Conservation (phyloP, 2,329 filamentous ascomycete species). For the Plectosphaerella plurivora region DNA sequence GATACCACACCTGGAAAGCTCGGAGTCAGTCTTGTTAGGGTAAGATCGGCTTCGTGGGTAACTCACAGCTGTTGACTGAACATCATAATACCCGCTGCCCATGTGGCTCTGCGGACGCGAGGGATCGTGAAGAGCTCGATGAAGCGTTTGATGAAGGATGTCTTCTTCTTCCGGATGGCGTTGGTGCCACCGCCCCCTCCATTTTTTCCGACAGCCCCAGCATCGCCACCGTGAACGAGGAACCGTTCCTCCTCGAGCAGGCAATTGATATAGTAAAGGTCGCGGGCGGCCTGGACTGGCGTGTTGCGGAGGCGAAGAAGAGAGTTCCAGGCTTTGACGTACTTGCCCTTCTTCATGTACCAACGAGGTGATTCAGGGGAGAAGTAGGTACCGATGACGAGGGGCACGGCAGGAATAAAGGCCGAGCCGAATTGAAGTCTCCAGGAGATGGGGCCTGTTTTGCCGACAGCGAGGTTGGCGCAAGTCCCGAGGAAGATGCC, state of each 20-base stretch:
- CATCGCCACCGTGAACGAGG: not conserved
- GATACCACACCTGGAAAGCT: constrained; percentile 19
- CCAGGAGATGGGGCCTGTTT: constrained; percentile 57
- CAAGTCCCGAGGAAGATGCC: constrained; percentile 46
- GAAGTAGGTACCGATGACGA: constrained; percentile 52
- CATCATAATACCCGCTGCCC: constrained; percentile 66
- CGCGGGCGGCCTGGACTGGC: constrained; percentile 55
- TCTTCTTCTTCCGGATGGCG: constrained; percentile 16
- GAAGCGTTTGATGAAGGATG: constrained; percentile 43
- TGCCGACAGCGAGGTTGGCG: constrained; percentile 57
- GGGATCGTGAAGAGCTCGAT: constrained; percentile 54
- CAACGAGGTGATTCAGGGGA: constrained; percentile 63
- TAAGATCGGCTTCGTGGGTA: constrained; percentile 43
- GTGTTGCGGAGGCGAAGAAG: constrained; percentile 53
- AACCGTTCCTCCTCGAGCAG: constrained; percentile 30
- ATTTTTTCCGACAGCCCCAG: not conserved
- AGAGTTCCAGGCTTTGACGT: constrained; percentile 50
- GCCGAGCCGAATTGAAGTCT: constrained; percentile 60
- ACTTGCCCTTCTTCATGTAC: constrained; percentile 58
- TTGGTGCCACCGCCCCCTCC: not conserved
- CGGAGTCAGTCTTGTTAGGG: constrained; percentile 10
- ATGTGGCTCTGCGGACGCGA: constrained; percentile 55
- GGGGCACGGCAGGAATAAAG: constrained; percentile 59
- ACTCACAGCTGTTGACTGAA: constrained; percentile 44
- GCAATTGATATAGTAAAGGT: constrained; percentile 55